A percentile compares a stretch with the other conserved stretches of the same genome.
phyloP scores from a whole-genome alignment of 2,329 filamentous ascomycete species.

The Ophiostoma triangulosporum region DNA sequence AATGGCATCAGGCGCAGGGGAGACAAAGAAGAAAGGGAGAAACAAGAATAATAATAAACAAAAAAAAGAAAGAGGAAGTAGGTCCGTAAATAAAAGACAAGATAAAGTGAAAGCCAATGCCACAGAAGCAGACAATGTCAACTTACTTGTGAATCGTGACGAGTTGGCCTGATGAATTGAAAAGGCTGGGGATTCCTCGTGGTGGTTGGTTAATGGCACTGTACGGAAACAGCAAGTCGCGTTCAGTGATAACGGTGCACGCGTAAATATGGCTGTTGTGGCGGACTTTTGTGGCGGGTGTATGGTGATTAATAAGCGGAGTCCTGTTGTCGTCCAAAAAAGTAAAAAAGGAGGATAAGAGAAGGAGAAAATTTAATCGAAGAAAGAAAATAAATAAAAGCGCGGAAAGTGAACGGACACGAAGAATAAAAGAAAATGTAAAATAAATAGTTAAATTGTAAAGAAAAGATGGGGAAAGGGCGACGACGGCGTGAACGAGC shows the following conservation, averaged over 20 bases:
- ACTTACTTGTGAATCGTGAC: not conserved
- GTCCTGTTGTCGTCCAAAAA: not conserved
- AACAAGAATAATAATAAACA: slow-evolving; percentile 13
- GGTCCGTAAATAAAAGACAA: slow-evolving; percentile 13
- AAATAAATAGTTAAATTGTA: not conserved
- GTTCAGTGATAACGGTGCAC: not conserved
- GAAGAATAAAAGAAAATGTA: slow-evolving; percentile 10
- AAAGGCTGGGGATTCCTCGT: slow-evolving; percentile 2
- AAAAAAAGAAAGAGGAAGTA: not conserved
- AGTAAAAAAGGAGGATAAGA: slow-evolving; percentile 17
- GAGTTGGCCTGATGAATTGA: not conserved
- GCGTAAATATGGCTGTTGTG: not conserved
- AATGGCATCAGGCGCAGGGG: slow-evolving; percentile 8
- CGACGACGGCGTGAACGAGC: not conserved
- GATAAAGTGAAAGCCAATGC: not conserved
- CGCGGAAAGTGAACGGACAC: not conserved
- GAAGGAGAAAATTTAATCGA: slow-evolving; percentile 18
- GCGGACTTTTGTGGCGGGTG: not conserved
- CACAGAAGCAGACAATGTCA: not conserved
- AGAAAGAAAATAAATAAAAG: slow-evolving; percentile 12
- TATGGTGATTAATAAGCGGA: not conserved
- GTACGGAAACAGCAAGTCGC: not conserved
- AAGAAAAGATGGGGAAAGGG: not conserved
- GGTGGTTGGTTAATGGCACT: slow-evolving; percentile 1
- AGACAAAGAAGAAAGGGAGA: slow-evolving; percentile 8